These are phyloP conservation scores for Apostasia ramifera DNA, from an alignment of 106 monocot species.

Conservation along the genomic window DNA sequence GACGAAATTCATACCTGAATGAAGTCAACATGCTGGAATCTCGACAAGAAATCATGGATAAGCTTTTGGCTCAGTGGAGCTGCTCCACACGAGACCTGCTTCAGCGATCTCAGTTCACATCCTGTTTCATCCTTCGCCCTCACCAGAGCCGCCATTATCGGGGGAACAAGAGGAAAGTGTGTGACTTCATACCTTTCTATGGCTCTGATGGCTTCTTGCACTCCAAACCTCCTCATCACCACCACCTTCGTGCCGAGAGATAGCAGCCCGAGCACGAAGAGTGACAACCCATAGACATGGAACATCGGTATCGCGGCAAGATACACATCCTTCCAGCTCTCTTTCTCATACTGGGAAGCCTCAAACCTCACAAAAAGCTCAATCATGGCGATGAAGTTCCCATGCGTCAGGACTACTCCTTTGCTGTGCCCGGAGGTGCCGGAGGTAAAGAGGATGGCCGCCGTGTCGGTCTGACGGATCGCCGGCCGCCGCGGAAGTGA, in stretches of 20 bases:
- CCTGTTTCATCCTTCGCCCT: constrained; percentile 11
- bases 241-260: constrained; percentile 53
- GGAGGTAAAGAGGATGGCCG: constrained; percentile 61
- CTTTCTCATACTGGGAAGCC: constrained; percentile 31
- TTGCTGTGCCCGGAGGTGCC: constrained; percentile 72
- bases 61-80: constrained; percentile 45
- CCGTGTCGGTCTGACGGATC: constrained; percentile 45
- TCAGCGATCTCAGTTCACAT: constrained; percentile 29
- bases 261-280: constrained; percentile 53
- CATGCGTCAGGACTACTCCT: constrained; percentile 49
- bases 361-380: constrained; percentile 69
- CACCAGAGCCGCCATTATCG: constrained; percentile 40
- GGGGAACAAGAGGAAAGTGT: constrained; percentile 60
- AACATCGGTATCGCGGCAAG: constrained; percentile 74
- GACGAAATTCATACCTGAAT: constrained; percentile 45
- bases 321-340: constrained; percentile 47
- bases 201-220: constrained; percentile 25
- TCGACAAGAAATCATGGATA: constrained; percentile 32
- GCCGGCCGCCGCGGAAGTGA: constrained; percentile 8
- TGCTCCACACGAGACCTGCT: constrained; percentile 59
- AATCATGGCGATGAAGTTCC: constrained; percentile 53
- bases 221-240: constrained; percentile 59
- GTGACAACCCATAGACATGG: constrained; percentile 64
- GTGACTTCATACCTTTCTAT: constrained; percentile 50
- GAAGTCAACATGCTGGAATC: constrained; percentile 63